phyloP scores from a whole-genome alignment of 257 asterid genomes.

The Knoxia roxburghii region DNA sequence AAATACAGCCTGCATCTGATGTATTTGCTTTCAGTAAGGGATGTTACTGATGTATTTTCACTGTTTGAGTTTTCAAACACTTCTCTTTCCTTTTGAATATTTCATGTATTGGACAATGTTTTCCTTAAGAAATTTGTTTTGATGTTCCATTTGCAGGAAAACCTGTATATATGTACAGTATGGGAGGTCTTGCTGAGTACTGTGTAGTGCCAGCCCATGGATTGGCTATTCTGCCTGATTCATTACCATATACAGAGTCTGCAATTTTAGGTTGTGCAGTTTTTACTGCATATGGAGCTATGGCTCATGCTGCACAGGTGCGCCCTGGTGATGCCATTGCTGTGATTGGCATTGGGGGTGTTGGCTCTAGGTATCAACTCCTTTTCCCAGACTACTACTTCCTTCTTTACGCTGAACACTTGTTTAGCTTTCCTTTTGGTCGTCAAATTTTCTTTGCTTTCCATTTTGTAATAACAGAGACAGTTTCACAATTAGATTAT shows the following conservation, averaged over 20 bases:
- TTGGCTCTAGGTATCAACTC: conserved; percentile 81
- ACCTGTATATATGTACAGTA: conserved; percentile 96
- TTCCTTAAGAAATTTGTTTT: conserved; percentile 20
- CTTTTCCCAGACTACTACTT: neutral
- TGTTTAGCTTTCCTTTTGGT: neutral
- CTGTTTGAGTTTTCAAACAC: neutral
- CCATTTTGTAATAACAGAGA: too few relatives aligned
- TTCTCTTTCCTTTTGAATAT: conserved; percentile 4
- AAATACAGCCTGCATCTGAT: neutral
- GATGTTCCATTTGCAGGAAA: conserved; percentile 54
- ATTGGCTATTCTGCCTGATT: conserved; percentile 61
- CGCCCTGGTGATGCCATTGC: conserved; percentile 90
- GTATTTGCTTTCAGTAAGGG: neutral
- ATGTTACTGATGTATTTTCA: neutral
- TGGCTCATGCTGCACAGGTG: conserved; percentile 98
- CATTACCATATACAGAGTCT: conserved; percentile 90
- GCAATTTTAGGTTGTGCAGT: conserved; percentile 96
- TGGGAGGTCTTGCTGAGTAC: conserved; percentile 99
- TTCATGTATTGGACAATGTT: conserved; percentile 9
- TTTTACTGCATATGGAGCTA: conserved; percentile 98
- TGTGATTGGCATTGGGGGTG: conserved; percentile 96
- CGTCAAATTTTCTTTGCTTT: neutral
- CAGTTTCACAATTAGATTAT: neutral
- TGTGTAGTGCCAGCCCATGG: conserved; percentile 96
- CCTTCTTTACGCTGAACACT: neutral